These are phyloP conservation scores for Hyaloscypha finlandica DNA, from an alignment of 495 filamentous ascomycete species.

Conservation along the genomic window DNA sequence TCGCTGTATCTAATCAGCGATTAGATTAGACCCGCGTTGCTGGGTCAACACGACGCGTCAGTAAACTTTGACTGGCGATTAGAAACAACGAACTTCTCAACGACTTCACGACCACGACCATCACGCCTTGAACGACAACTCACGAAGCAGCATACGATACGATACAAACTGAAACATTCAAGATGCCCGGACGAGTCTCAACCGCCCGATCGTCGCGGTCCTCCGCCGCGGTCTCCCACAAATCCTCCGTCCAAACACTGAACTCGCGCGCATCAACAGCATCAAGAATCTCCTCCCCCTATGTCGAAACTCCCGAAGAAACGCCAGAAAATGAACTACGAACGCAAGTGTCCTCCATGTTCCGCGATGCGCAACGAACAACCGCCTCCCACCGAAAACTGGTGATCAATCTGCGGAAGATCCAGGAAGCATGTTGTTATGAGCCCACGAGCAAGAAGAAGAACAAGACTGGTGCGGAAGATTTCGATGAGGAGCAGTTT, in stretches of 20 bases:
- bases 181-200: constrained; percentile 62
- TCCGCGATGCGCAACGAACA: constrained; percentile 83
- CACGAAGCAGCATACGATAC: neutral
- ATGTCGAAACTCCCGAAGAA: constrained; percentile 72
- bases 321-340: constrained; percentile 70
- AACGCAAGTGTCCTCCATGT: constrained; percentile 74
- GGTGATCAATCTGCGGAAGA: constrained; percentile 78
- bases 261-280: constrained; percentile 51
- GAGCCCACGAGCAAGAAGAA: constrained; percentile 59
- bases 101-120: constrained; percentile 2
- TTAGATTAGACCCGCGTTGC: neutral
- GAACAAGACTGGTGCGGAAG: constrained; percentile 50
- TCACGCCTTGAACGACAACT: neutral
- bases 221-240: constrained; percentile 53
- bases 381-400: constrained; percentile 90
- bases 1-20: too few relatives aligned
- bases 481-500: constrained; percentile 81
- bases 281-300: constrained; percentile 45
- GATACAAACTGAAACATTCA: neutral
- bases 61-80: neutral
- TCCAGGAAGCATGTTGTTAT: constrained; percentile 86
- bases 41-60: neutral
- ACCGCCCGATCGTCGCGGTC: constrained; percentile 52
- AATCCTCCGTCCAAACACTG: constrained; percentile 56
- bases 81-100: neutral